Evolutionary conservation across 768 basidiomycete genomes (phyloP), one percentile per base, ranked within the genome.

Genomic region (Phylloporus arenicola): DNA sequence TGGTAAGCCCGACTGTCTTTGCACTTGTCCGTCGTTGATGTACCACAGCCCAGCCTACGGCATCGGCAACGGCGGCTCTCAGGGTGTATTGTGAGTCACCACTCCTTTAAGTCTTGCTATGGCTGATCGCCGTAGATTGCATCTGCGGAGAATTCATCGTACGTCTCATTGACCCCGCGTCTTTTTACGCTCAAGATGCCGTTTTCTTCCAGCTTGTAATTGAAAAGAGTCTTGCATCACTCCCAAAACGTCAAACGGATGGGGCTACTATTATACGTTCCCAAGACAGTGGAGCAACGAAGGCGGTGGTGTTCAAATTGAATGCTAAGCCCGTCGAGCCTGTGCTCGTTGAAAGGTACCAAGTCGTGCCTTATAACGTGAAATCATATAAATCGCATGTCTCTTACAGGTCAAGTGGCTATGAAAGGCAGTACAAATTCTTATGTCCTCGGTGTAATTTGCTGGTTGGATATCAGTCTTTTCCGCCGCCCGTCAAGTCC

Each of bases 121-220:
- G 42, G 27, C 49, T 49, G 34, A 57, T 55, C 46, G 46, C 55
- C 44, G 51, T 63, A 90, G 88, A 91, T 66, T 92, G 88, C 62
- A 83, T 92, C 51, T 92, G 89, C 67, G 88, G 89, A 64, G 88
- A 91, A 68, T 90, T 89, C 60, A 82, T 90, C 62, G 88, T 87
- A 67, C 59, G 84, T 76, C n/a, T 41, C 29, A 17, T 42, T 20
- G 16, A 33, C 22, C 38, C 35, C n/a, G 6, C 6, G 14, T 38
- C 40, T 57, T 56, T 34, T 29, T n/a, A 24, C 38, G 13, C 41
- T 52, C 43, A 43, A 29, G 14, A 20, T 33, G 5, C 24, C 16
- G 19, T 42, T 31, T 35, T 44, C 52, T 54, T 38, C 29, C 55
- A 91, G 88, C 86, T 91, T 56, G 87, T 91, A 22, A 84, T 89